phyloP scores from a whole-genome alignment of 345 rosid species.

The Sonneratia alba region DNA sequence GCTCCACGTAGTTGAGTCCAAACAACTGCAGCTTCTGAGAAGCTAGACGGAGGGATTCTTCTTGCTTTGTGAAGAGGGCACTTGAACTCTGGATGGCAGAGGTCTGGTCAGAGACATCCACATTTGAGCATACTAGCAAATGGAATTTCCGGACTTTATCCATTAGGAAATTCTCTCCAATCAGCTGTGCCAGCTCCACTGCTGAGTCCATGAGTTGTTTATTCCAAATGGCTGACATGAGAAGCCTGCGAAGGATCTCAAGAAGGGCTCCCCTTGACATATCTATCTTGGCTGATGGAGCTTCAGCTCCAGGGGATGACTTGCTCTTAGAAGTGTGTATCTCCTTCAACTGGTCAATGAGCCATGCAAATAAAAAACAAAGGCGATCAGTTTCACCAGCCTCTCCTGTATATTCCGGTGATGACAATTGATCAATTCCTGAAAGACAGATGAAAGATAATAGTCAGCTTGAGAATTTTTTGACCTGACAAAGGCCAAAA shows the following conservation, averaged over 20 bases:
- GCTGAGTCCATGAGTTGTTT: conserved; percentile 41
- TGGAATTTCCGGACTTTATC: conserved; percentile 46
- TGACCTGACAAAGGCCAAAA: neutral
- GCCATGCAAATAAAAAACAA: conserved; percentile 59
- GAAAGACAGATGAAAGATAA: neutral
- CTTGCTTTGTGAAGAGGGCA: conserved; percentile 29
- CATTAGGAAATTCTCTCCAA: conserved; percentile 24
- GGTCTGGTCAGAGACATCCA: conserved; percentile 21
- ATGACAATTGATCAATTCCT: conserved; percentile 15
- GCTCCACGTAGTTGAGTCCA: conserved; percentile 23
- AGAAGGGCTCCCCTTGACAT: conserved; percentile 38
- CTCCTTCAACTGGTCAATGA: conserved; percentile 41
- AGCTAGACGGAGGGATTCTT: conserved; percentile 37
- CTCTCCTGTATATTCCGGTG: conserved; percentile 23
- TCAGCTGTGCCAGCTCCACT: conserved; percentile 35
- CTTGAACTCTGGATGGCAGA: conserved; percentile 14
- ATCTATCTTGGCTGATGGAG: conserved; percentile 19
- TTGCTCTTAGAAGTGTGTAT: conserved; percentile 23
- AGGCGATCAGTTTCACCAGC: conserved; percentile 30
- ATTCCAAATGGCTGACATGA: conserved; percentile 26
- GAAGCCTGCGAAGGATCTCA: conserved; percentile 13
- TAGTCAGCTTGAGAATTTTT: neutral
- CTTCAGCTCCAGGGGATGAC: conserved; percentile 21
- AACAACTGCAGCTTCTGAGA: conserved; percentile 46
- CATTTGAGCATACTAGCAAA: conserved; percentile 15